Conservation (phyloP, 192 early-diverging fungal genomes). For the Mycoemilia scoparia region DNA sequence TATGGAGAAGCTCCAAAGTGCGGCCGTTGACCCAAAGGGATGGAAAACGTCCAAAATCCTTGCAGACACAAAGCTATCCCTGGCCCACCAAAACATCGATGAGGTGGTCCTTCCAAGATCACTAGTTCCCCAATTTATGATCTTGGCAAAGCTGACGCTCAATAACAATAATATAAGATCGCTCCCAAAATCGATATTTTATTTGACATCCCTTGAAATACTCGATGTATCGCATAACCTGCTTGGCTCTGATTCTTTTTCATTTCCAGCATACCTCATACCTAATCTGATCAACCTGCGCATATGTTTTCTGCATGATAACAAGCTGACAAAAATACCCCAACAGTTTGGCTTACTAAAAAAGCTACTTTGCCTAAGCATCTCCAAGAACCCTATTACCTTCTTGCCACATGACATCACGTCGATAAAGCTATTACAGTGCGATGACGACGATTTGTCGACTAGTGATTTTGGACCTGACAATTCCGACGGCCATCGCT, state of each 20-base stretch:
- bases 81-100: too few relatives aligned
- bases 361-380: slow-evolving; percentile 20
- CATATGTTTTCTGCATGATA: slow-evolving; percentile 15
- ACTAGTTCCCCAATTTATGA: too few relatives aligned
- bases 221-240: slow-evolving; percentile 19
- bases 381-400: slow-evolving; percentile 18
- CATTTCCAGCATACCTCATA: slow-evolving; percentile 5
- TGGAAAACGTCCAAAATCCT: too few relatives aligned
- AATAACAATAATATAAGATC: slow-evolving; percentile 16
- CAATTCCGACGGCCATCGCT: slow-evolving; percentile 10
- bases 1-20: too few relatives aligned
- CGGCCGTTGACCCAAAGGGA: too few relatives aligned
- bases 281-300: slow-evolving; percentile 7
- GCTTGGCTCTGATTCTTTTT: slow-evolving; percentile 5
- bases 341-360: slow-evolving; percentile 12
- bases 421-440: too few relatives aligned
- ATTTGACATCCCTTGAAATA: slow-evolving; percentile 17
- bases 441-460: background rate
- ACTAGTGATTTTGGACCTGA: slow-evolving; percentile 14
- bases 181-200: slow-evolving; percentile 14
- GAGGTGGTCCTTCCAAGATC: too few relatives aligned
- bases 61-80: too few relatives aligned
- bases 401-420: too few relatives aligned
- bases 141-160: too few relatives aligned
- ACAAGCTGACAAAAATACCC: slow-evolving; percentile 12